Evolutionary conservation across 2,329 filamentous ascomycete genomes (phyloP).

Genomic region (Fusarium brevicatenulatum): DNA sequence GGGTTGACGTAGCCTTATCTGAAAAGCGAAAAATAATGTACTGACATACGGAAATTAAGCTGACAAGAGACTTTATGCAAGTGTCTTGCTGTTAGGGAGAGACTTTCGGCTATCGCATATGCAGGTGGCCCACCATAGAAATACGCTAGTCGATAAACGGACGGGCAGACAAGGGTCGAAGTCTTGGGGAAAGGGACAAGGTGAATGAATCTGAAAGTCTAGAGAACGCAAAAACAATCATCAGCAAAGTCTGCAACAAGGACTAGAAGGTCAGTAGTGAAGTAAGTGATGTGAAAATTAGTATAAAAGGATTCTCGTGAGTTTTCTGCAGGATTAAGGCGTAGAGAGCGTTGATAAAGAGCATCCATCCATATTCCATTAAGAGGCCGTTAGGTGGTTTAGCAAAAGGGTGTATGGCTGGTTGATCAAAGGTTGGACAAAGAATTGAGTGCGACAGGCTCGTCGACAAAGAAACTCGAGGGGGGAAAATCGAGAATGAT

Average conservation of each 20-base stretch:
- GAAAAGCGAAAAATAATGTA: conserved; percentile 30
- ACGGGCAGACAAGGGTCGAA: conserved; percentile 35
- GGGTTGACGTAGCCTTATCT: conserved; percentile 39
- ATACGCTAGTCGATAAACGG: conserved; percentile 39
- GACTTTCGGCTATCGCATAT: conserved; percentile 35
- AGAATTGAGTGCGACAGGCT: conserved; percentile 25
- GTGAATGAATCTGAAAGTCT: conserved; percentile 39
- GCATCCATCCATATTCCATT: conserved; percentile 17
- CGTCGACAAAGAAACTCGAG: conserved; percentile 33
- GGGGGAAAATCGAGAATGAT: background rate
- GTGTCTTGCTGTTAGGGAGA: conserved; percentile 31
- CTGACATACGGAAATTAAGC: conserved; percentile 38
- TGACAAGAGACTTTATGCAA: conserved; percentile 35
- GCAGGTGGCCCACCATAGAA: conserved; percentile 37
- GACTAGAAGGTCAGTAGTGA: background rate
- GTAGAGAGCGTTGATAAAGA: conserved; percentile 20
- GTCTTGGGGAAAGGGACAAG: conserved; percentile 25
- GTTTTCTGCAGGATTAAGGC: conserved; percentile 3
- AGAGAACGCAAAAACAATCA: conserved; percentile 30
- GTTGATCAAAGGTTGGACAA: conserved; percentile 39
- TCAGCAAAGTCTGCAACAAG: conserved; percentile 38
- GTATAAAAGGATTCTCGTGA: background rate
- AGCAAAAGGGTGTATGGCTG: conserved; percentile 15
- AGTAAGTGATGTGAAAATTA: background rate
- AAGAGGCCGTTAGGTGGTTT: background rate